Conservation (phyloP, 1,139 yeast genomes). For the Taphrina deformans region DNA sequence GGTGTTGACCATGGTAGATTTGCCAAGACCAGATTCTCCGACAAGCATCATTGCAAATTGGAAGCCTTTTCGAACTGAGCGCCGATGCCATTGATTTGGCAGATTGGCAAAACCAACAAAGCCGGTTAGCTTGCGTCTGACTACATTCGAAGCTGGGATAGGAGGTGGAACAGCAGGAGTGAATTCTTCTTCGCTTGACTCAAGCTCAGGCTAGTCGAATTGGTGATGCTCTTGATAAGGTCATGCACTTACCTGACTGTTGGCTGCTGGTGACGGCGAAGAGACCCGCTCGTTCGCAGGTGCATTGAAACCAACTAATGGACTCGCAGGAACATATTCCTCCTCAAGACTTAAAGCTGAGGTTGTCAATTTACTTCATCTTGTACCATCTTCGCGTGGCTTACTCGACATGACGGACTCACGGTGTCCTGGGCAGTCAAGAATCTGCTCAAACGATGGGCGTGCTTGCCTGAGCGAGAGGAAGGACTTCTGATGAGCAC, state of each 20-base stretch:
- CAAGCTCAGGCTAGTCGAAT: background rate
- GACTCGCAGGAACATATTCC: constrained; percentile 17
- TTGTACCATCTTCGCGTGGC: background rate
- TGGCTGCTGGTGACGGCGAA: background rate
- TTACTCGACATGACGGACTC: background rate
- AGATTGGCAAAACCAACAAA: constrained; percentile 97
- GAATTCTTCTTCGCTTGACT: constrained; percentile 1
- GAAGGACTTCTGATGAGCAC: background rate
- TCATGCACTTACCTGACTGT: background rate
- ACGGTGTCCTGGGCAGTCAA: background rate
- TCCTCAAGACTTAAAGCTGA: constrained; percentile 7
- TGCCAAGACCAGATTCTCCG: constrained; percentile 89
- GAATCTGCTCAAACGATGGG: no score
- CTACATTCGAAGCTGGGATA: constrained; percentile 18
- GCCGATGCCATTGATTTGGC: constrained; percentile 99
- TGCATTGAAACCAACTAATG: background rate
- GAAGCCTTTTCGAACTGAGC: constrained; percentile 92
- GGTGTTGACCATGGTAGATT: constrained; percentile 87
- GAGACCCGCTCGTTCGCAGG: background rate
- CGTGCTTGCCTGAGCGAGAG: no score
- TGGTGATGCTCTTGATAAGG: background rate
- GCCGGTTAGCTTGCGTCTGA: constrained; percentile 48
- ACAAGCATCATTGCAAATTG: constrained; percentile 83
- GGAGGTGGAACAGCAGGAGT: constrained; percentile 19
- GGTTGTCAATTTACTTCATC: background rate